A percentile compares a stretch with the other conserved stretches of the same genome.
phyloP scores from a whole-genome alignment of 23 red algal genomes.

The Chondrus crispus region DNA sequence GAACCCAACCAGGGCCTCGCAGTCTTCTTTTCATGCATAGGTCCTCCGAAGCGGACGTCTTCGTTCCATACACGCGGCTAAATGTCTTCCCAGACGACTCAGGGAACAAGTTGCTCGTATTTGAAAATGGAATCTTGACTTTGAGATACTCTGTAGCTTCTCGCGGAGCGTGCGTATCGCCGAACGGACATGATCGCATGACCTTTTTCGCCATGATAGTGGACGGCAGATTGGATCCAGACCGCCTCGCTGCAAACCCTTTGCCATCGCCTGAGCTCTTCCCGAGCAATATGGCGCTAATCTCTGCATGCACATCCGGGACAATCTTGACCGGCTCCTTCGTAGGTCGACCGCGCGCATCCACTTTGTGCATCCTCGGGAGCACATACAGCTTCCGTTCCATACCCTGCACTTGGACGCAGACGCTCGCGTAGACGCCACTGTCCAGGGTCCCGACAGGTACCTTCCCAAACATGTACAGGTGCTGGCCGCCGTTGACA shows the following conservation, averaged over 20 bases:
- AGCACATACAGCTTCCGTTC: slow-evolving; percentile 78
- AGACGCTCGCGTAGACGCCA: slow-evolving; percentile 36
- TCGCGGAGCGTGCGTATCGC: slow-evolving; percentile 46
- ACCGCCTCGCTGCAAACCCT: background rate
- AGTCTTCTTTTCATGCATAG: slow-evolving; percentile 72
- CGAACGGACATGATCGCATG: slow-evolving; percentile 49
- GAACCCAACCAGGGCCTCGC: slow-evolving; percentile 85
- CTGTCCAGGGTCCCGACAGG: background rate
- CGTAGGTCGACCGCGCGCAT: background rate
- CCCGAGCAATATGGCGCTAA: slow-evolving; percentile 31
- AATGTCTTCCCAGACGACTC: slow-evolving; percentile 67
- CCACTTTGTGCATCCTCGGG: slow-evolving; percentile 35
- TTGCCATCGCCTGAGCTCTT: background rate
- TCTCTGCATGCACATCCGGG: slow-evolving; percentile 53
- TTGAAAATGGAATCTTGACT: slow-evolving; percentile 80
- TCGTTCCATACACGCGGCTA: slow-evolving; percentile 77
- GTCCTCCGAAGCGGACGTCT: slow-evolving; percentile 48
- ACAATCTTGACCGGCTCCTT: slow-evolving; percentile 31
- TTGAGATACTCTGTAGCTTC: slow-evolving; percentile 71
- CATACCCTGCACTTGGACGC: slow-evolving; percentile 70
- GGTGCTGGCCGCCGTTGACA: slow-evolving; percentile 55
- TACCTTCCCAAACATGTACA: slow-evolving; percentile 88
- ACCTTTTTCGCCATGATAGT: slow-evolving; percentile 65
- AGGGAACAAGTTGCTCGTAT: slow-evolving; percentile 9
- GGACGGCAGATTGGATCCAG: slow-evolving; percentile 20